A percentile compares a stretch with the other conserved stretches of the same genome.
Evolutionary conservation across 306 rosid species (phyloP).

Genomic region (Myrica gale): DNA sequence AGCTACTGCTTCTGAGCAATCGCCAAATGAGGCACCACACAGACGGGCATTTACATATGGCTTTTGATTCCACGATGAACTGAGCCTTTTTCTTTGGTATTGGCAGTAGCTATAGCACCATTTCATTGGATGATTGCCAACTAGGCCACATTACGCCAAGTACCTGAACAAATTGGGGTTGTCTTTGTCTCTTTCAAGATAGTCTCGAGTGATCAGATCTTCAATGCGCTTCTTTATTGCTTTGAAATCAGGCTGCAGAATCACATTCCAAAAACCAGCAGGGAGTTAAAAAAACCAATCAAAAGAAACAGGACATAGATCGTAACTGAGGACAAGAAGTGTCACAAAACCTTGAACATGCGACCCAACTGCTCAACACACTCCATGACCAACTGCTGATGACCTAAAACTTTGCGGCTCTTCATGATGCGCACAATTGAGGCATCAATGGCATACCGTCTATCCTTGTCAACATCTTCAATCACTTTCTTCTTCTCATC

Average conservation of each 20-base stretch:
- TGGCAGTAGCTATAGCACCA: slow-evolving; percentile 30
- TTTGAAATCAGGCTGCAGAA: slow-evolving; percentile 80
- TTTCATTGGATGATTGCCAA: slow-evolving; percentile 23
- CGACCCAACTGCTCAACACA: slow-evolving; percentile 75
- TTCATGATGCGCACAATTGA: slow-evolving; percentile 85
- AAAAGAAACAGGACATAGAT: not conserved
- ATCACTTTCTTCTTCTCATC: slow-evolving; percentile 80
- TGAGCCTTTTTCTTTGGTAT: slow-evolving; percentile 24
- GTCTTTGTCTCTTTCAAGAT: slow-evolving; percentile 93
- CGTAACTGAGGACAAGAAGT: not conserved
- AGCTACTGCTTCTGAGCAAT: slow-evolving; percentile 37
- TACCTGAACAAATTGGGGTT: slow-evolving; percentile 77
- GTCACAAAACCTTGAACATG: slow-evolving; percentile 68
- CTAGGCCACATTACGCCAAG: slow-evolving; percentile 60
- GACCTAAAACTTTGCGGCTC: slow-evolving; percentile 69
- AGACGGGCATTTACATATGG: slow-evolving; percentile 1
- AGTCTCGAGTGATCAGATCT: slow-evolving; percentile 94
- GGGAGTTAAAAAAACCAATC: not conserved
- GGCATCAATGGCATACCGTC: slow-evolving; percentile 87
- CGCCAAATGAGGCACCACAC: slow-evolving; percentile 27
- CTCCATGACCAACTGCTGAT: slow-evolving; percentile 68
- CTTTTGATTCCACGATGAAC: slow-evolving; percentile 25
- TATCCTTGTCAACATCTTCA: slow-evolving; percentile 84
- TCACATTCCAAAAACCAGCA: slow-evolving; percentile 4
- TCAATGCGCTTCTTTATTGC: slow-evolving; percentile 93